Evolutionary conservation across 2,329 filamentous ascomycete species (phyloP).

Genomic region (Colletotrichum coccodes): DNA sequence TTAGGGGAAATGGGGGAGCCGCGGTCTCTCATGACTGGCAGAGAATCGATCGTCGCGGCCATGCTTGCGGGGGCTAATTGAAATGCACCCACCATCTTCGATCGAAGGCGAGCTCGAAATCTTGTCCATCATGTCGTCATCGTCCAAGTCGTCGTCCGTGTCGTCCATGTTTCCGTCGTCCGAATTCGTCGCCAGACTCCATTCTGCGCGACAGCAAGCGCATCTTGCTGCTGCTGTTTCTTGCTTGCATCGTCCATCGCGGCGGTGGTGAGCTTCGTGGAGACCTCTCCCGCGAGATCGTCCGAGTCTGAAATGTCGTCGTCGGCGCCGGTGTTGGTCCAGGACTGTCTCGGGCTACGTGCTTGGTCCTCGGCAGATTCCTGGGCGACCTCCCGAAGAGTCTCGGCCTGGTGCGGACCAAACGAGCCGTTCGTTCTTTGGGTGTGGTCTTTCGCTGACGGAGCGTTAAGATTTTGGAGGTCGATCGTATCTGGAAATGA

Average conservation of each 20-base stretch:
- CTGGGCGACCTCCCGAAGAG: conserved; percentile 82
- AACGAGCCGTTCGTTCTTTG: conserved; percentile 49
- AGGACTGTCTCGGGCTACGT: conserved; percentile 70
- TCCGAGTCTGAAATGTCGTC: conserved; percentile 56
- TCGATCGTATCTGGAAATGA: conserved; percentile 83
- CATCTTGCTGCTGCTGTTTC: conserved; percentile 47
- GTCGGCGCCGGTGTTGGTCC: conserved; percentile 51
- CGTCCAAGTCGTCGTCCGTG: conserved; percentile 79
- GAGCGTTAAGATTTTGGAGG: conserved; percentile 84
- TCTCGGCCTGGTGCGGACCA: conserved; percentile 86
- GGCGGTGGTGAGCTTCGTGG: conserved; percentile 49
- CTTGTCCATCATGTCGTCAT: conserved; percentile 97
- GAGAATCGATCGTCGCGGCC: conserved; percentile 57
- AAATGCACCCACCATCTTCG: conserved; percentile 91
- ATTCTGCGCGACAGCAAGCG: conserved; percentile 69
- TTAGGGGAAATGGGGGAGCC: conserved; percentile 44
- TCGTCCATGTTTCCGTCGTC: conserved; percentile 74
- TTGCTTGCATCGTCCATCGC: conserved; percentile 38
- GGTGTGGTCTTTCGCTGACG: conserved; percentile 86
- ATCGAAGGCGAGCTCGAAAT: conserved; percentile 99
- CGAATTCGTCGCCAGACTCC: conserved; percentile 59
- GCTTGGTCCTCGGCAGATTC: conserved; percentile 80
- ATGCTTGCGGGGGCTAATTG: conserved; percentile 46
- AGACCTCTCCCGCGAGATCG: conserved; percentile 53
- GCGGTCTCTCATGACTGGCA: conserved; percentile 44